Evolutionary conservation across 208 protist genomes (phyloP).

Genomic region (Spongospora subterranea): DNA sequence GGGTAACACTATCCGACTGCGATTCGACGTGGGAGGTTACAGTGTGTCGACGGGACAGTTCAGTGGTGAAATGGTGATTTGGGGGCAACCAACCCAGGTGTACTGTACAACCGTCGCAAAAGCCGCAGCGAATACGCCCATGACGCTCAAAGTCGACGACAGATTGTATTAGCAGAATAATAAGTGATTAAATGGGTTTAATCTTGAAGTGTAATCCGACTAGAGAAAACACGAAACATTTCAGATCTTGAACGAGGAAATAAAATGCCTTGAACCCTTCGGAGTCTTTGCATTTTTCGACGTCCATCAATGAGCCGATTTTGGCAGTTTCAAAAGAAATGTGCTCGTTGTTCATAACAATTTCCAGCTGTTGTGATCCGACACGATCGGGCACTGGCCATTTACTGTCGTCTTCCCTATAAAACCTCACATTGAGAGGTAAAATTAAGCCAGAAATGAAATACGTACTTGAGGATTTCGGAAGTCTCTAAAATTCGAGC

Average conservation of each 20-base stretch:
- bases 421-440: conserved; percentile 70
- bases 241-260: conserved; percentile 89
- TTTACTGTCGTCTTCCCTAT: conserved; percentile 73
- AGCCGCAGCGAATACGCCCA: too few relatives aligned
- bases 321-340: conserved; percentile 89
- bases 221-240: conserved; percentile 86
- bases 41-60: too few relatives aligned
- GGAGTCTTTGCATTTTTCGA: conserved; percentile 83
- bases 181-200: conserved; percentile 60
- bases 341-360: conserved; percentile 83
- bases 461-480: conserved; percentile 79
- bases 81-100: too few relatives aligned
- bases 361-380: conserved; percentile 87
- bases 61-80: too few relatives aligned
- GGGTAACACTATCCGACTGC: too few relatives aligned
- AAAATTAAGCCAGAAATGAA: conserved; percentile 57
- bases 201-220: conserved; percentile 90
- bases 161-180: too few relatives aligned
- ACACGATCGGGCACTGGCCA: conserved; percentile 86
- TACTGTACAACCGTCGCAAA: too few relatives aligned
- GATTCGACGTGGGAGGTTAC: too few relatives aligned
- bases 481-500: conserved; percentile 84
- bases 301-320: conserved; percentile 84
- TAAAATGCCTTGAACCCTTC: conserved; percentile 89
- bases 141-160: too few relatives aligned